phyloP scores from a whole-genome alignment of 2,329 filamentous ascomycete species.

The Plenodomus lindquistii region DNA sequence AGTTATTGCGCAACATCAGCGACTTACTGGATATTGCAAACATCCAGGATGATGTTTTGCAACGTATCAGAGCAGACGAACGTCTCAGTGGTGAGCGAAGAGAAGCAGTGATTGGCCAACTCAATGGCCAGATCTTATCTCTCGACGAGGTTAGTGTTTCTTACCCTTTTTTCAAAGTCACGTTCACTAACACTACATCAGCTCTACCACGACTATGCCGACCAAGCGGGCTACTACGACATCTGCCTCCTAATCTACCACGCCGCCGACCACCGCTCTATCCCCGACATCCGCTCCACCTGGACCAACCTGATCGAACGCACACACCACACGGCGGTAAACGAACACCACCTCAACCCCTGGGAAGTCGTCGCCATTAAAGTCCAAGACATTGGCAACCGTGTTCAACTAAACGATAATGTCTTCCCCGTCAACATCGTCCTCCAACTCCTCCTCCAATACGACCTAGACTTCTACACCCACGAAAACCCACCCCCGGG shows the following conservation, averaged over 20 bases:
- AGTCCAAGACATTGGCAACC: conserved; percentile 60
- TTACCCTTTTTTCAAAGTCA: background rate
- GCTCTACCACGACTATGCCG: conserved; percentile 92
- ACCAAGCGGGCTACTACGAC: conserved; percentile 90
- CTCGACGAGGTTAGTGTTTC: conserved; percentile 70
- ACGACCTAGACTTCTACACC: conserved; percentile 55
- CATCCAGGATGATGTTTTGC: conserved; percentile 89
- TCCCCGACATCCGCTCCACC: conserved; percentile 78
- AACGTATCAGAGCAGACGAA: conserved; percentile 72
- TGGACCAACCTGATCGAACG: conserved; percentile 82
- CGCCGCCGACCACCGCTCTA: conserved; percentile 85
- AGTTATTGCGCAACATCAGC: conserved; percentile 80
- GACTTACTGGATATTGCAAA: conserved; percentile 90
- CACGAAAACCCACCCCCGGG: too few species aligned
- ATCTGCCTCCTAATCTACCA: conserved; percentile 92
- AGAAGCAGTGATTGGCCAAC: conserved; percentile 64
- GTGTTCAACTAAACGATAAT: conserved; percentile 59
- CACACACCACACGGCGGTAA: conserved; percentile 57
- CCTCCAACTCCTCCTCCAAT: conserved; percentile 41
- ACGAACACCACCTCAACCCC: conserved; percentile 56
- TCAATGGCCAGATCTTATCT: conserved; percentile 78
- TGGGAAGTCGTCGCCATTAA: conserved; percentile 71
- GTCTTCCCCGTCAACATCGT: conserved; percentile 57
- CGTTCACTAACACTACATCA: conserved; percentile 46
- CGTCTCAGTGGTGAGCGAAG: conserved; percentile 69